Percentiles rank a stretch among this genome's conserved stretches.
Evolutionary conservation across 2,329 filamentous ascomycete genomes (phyloP).

Genomic region (Mycosphaerelloides madeirae): DNA sequence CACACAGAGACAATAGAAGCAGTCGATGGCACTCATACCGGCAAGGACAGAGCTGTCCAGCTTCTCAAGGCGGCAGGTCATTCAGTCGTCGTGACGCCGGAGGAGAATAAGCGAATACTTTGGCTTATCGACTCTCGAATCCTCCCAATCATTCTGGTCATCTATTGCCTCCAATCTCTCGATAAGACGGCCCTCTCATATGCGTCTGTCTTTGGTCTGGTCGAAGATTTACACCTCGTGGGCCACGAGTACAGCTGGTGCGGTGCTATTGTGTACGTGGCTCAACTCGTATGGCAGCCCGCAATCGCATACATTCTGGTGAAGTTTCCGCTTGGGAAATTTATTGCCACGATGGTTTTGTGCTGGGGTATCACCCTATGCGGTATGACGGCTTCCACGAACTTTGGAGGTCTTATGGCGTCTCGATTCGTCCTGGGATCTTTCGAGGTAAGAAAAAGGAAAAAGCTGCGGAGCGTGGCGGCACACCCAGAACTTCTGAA

Average conservation of each 20-base stretch:
- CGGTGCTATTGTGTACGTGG: constrained; percentile 51
- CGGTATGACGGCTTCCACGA: constrained; percentile 50
- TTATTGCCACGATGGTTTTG: constrained; percentile 50
- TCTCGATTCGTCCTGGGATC: constrained; percentile 54
- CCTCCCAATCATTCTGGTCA: constrained; percentile 53
- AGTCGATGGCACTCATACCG: constrained; percentile 12
- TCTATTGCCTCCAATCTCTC: constrained; percentile 60
- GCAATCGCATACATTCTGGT: constrained; percentile 52
- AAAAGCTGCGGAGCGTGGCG: too few relatives aligned
- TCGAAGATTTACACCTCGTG: constrained; percentile 55
- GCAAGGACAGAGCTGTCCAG: constrained; percentile 46
- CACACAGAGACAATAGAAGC: constrained; percentile 20
- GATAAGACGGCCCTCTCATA: constrained; percentile 61
- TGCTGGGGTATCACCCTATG: constrained; percentile 50
- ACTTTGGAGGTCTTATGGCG: constrained; percentile 48
- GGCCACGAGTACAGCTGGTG: constrained; percentile 51
- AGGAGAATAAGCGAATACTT: constrained; percentile 50
- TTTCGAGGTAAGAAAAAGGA: too few relatives aligned
- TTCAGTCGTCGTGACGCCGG: constrained; percentile 46
- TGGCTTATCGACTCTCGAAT: constrained; percentile 49
- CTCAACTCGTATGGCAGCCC: constrained; percentile 52
- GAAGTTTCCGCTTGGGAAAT: constrained; percentile 58
- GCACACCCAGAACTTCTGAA: too few relatives aligned
- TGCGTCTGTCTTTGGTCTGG: constrained; percentile 59
- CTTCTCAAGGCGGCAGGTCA: constrained; percentile 45